A percentile compares a stretch with the other conserved stretches of the same genome.
phyloP scores from a whole-genome alignment of 208 protist species.

The Leishmania martiniquensis region DNA sequence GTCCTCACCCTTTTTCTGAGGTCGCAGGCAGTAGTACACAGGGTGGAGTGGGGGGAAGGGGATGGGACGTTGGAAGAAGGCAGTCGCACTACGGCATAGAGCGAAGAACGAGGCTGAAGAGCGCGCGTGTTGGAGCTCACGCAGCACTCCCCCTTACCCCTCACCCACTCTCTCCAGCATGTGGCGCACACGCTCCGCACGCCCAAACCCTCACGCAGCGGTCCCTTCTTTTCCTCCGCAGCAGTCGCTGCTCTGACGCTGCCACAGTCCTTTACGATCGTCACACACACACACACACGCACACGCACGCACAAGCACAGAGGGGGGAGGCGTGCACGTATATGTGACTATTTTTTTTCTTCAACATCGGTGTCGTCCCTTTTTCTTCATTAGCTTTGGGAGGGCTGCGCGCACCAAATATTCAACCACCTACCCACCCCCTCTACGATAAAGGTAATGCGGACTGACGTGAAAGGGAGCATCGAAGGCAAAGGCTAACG shows the following conservation, averaged over 20 bases:
- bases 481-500: not conserved
- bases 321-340: not conserved
- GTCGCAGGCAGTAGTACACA: not conserved
- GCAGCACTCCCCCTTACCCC: too few relatives aligned
- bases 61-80: not conserved
- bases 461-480: not conserved
- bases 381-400: not conserved
- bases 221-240: too few relatives aligned
- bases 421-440: not conserved
- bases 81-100: not conserved
- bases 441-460: not conserved
- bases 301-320: not conserved
- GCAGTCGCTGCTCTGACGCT: too few relatives aligned
- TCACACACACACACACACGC: not conserved
- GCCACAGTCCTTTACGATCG: not conserved
- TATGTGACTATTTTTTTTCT: not conserved
- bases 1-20: too few relatives aligned
- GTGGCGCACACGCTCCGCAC: too few relatives aligned
- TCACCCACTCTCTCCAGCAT: too few relatives aligned
- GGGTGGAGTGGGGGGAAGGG: not conserved
- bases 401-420: not conserved
- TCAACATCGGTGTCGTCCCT: not conserved
- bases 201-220: too few relatives aligned
- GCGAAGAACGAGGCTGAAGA: not conserved
- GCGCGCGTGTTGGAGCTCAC: too few relatives aligned